phyloP scores from a whole-genome alignment of 1,284 basidiomycete species.

The Sanghuangporus weigelae region DNA sequence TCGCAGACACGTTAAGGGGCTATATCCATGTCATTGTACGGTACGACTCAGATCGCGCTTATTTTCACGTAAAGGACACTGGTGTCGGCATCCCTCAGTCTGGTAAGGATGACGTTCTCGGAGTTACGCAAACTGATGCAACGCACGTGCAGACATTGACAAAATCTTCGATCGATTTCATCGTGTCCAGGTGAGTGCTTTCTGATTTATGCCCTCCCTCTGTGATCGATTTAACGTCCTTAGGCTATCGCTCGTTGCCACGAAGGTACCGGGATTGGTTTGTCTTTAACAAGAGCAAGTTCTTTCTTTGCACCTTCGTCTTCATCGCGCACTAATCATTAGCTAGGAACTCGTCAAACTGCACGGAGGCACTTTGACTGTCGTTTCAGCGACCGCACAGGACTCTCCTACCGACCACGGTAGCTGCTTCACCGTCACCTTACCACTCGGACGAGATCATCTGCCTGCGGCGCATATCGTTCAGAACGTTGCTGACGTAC shows the following conservation, averaged over 20 bases:
- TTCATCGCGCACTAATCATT: not conserved
- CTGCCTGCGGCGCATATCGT: conserved; percentile 25
- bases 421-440: conserved; percentile 25
- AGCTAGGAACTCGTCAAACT: conserved; percentile 26
- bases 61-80: conserved; percentile 25
- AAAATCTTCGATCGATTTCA: conserved; percentile 28
- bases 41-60: conserved; percentile 17
- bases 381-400: conserved; percentile 20
- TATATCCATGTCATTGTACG: conserved; percentile 21
- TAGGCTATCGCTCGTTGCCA: conserved; percentile 26
- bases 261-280: conserved; percentile 30
- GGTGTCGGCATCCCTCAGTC: conserved; percentile 25
- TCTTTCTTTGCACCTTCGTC: not conserved
- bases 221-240: not conserved
- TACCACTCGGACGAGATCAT: conserved; percentile 26
- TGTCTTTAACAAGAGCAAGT: conserved; percentile 25
- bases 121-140: not conserved
- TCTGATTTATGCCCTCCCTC: not conserved
- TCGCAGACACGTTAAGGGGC: conserved; percentile 23
- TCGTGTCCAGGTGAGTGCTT: conserved; percentile 20
- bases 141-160: conserved; percentile 19
- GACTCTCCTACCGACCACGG: conserved; percentile 22
- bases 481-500: conserved; percentile 15
- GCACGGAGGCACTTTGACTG: conserved; percentile 24
- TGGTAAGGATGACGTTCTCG: conserved; percentile 1